Base-by-base conservation (phyloP, 805 yeast species). In the Suhomyces tanzawaensis region DNA sequence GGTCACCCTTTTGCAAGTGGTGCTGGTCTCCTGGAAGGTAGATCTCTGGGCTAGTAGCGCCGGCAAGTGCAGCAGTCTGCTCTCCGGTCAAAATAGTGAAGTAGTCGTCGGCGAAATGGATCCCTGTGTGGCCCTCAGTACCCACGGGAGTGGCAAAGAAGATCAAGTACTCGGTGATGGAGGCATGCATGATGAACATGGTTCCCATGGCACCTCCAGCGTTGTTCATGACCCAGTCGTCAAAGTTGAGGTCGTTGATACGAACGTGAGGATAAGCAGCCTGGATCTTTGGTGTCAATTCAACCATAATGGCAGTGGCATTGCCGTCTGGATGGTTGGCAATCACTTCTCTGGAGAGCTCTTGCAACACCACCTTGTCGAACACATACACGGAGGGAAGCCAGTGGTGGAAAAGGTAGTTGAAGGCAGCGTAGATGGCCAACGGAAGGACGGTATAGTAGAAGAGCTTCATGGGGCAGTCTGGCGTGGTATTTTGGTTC, bases 181-280 rank as follows among this genome's bases (percentile, higher is more conserved):
- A 93, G 8, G 98, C 97, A 62, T 93, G 99, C 48, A 91, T 71
- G 44, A 93, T 87, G 52, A 87, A 76, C 98, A 93, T 91, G 39
- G 89, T 80, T 17, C 95, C 93, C 99, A 93, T 93, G 36, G 99
- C 98, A 50, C 96, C 96, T 39, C 99, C 99, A 3, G 99, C 99
- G 53, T 87, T 88, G 75, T 93, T 93, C 77, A 81, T 91, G 36
- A 93, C 84, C 98, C 98, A 93, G 48, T 90, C 91, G 37, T 85
- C 84, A 35, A 72, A 69, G 58, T 81, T 77, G 48, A 83, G 72
- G 47, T 79, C 80, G 63, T 86, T 86, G 63, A 91, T 76, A 13
- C 28, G 32, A 48, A 74, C 57, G 6, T 78, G 80, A 9, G 95
- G 95, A 59, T 93, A 93, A 32, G 70, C 76, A 3, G 60, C 68